Conservation (phyloP, 805 yeast species). For the Candida caryicola region DNA sequence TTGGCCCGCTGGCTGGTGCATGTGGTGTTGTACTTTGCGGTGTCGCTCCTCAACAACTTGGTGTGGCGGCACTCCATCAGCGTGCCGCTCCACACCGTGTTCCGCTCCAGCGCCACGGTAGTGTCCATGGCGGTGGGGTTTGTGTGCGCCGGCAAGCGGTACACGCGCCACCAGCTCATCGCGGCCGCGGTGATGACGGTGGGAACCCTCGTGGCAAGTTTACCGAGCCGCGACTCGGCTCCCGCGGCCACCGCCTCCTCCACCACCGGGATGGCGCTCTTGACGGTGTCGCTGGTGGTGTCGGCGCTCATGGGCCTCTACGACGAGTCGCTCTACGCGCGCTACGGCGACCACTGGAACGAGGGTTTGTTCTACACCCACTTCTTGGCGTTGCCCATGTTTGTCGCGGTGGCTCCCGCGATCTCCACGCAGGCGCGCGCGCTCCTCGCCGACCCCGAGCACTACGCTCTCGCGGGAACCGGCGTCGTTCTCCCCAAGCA, state of each 20-base stretch:
- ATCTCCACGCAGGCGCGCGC: no score
- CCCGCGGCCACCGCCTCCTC: background rate
- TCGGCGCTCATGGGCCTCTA: constrained; percentile 58
- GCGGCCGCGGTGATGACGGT: constrained; percentile 51
- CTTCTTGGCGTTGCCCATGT: constrained; percentile 52
- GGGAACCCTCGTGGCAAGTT: constrained; percentile 50
- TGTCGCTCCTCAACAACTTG: constrained; percentile 54
- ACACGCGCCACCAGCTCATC: constrained; percentile 43
- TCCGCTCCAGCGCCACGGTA: constrained; percentile 63
- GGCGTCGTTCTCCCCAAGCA: no score
- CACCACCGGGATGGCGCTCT: background rate
- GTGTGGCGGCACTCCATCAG: constrained; percentile 58
- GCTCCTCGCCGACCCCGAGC: no score
- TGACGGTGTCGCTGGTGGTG: constrained; percentile 41
- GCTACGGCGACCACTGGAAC: constrained; percentile 60
- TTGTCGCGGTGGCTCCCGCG: constrained; percentile 34
- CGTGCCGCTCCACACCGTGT: constrained; percentile 64
- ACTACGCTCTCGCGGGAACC: no score
- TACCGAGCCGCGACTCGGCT: constrained; percentile 5
- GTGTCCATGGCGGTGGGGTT: constrained; percentile 58
- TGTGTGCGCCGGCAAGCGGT: constrained; percentile 42
- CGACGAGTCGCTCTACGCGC: constrained; percentile 48
- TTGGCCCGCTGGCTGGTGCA: constrained; percentile 42
- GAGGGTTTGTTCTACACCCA: constrained; percentile 65
- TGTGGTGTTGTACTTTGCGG: constrained; percentile 48